Base-by-base conservation (phyloP, 2,329 filamentous ascomycete species). In the Aulographum hederae region DNA sequence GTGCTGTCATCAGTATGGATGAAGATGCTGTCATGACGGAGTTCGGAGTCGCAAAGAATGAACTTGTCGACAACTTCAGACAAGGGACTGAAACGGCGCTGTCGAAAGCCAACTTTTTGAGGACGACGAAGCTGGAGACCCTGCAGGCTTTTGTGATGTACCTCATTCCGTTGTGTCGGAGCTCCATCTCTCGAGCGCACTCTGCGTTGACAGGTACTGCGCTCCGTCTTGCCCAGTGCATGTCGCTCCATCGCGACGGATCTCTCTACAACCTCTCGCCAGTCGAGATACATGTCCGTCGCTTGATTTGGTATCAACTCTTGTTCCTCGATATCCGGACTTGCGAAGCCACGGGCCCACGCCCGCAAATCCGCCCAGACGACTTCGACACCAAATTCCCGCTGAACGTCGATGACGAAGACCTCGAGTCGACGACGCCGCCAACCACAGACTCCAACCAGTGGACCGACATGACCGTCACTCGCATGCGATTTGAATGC, bases 91-190 rank as follows among this genome's bases (percentile, higher is more conserved):
- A 84, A 52, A 63, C 65, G 17, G 69, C 75, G 3, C 54, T 85
- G 20, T 64, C 65, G 25, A 70, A 71, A 44, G 75, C 78, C 3
- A 74, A 78, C 44, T 78, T 82, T 35, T 51, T 84, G 21, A 61
- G 73, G 21, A 80, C 76, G 0, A 78, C 69, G 0, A 75, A 71
- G 40, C 54, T 80, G n/a, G 74, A 81, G 48, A 78, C 73, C 1
- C 57, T 85, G 42, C 78, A 84, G 46, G 76, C 74, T 1, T 76
- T 82, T 42, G 69, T 82, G 21, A 76, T 81, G 60, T 84, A 81
- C 40, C 57, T 82, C 66, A 71, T 81, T 34, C 73, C 78, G 0
- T 61, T 84, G 11, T 81, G 78, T 41, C 63, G 78, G 33, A 66
- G 66, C 14, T 75, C 82, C 49, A 63, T 84, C 3, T 82, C 78